These are phyloP conservation scores for Kondoa subrosea DNA, from an alignment of 768 basidiomycete species.

Conservation along the genomic window DNA sequence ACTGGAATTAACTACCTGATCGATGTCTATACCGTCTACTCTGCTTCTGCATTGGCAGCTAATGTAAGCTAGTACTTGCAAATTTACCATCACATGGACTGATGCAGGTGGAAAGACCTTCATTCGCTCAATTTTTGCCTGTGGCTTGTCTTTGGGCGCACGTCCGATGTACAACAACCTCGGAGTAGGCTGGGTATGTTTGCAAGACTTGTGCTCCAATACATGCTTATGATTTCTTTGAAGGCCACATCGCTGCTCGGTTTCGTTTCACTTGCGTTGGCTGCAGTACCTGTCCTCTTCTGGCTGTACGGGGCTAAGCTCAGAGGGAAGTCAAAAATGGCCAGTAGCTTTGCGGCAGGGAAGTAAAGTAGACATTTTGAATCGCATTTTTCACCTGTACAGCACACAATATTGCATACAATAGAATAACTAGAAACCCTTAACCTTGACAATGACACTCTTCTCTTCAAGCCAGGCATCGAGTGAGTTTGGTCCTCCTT, in stretches of 20 bases:
- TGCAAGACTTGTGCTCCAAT: too few species aligned
- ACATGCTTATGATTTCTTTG: too few species aligned
- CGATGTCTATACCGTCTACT: constrained; percentile 29
- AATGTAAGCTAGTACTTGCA: constrained; percentile 16
- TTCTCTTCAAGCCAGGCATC: constrained; percentile 15
- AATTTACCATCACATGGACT: background rate
- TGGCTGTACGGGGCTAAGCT: background rate
- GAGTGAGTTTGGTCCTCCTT: constrained; percentile 12
- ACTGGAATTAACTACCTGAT: constrained; percentile 27
- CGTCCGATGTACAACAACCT: constrained; percentile 31
- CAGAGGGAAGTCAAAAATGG: background rate
- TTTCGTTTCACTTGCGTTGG: constrained; percentile 6
- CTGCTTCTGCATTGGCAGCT: constrained; percentile 30
- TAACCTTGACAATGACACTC: background rate
- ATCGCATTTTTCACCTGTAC: too few species aligned
- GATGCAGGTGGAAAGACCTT: constrained; percentile 20
- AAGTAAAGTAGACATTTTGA: background rate
- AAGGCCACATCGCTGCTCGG: constrained; percentile 13
- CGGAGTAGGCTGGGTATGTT: constrained; percentile 26
- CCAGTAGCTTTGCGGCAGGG: background rate
- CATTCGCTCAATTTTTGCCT: constrained; percentile 29
- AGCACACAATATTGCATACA: too few species aligned
- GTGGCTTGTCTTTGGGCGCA: constrained; percentile 30
- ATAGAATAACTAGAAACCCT: background rate
- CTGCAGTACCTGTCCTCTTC: constrained; percentile 15